Evolutionary conservation across 129 eudicot genomes (phyloP).

Genomic region (Solidago caesia): DNA sequence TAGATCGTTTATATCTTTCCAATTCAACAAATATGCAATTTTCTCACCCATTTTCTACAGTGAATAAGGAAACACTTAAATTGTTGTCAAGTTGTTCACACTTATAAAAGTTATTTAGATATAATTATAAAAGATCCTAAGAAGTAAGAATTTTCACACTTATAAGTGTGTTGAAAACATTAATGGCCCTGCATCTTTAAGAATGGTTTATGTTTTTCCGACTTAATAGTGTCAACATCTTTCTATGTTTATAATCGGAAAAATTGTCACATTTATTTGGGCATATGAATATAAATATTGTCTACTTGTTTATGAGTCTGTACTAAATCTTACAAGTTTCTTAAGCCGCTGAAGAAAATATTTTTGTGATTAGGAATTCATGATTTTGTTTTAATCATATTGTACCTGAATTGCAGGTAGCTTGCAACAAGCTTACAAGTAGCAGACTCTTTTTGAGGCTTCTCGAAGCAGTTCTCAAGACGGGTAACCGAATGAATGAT

Average conservation of each 20-base stretch:
- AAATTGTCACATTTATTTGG: not conserved
- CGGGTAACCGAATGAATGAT: conserved; percentile 92
- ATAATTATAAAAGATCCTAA: too few species aligned
- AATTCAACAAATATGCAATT: too few species aligned
- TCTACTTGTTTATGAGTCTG: not conserved
- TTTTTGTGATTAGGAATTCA: conserved; percentile 3
- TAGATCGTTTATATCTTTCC: not conserved
- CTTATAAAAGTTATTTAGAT: too few species aligned
- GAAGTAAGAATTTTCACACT: too few species aligned
- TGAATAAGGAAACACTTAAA: too few species aligned
- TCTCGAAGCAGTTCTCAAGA: conserved; percentile 90
- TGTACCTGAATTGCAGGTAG: conserved; percentile 49
- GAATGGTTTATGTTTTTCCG: too few species aligned
- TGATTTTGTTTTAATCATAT: conserved; percentile 15
- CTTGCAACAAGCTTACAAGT: conserved; percentile 69
- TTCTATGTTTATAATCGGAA: too few species aligned
- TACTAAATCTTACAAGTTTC: not conserved
- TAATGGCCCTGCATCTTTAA: too few species aligned
- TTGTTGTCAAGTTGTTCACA: too few species aligned
- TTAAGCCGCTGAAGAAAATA: not conserved
- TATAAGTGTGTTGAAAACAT: too few species aligned
- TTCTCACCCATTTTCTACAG: too few species aligned
- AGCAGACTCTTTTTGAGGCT: conserved; percentile 87
- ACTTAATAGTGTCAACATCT: too few species aligned
- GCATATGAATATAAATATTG: not conserved